A percentile compares a stretch with the other conserved stretches of the same genome.
Evolutionary conservation across 441 rosid genomes (phyloP).

Genomic region (Adansonia rubrostipa): DNA sequence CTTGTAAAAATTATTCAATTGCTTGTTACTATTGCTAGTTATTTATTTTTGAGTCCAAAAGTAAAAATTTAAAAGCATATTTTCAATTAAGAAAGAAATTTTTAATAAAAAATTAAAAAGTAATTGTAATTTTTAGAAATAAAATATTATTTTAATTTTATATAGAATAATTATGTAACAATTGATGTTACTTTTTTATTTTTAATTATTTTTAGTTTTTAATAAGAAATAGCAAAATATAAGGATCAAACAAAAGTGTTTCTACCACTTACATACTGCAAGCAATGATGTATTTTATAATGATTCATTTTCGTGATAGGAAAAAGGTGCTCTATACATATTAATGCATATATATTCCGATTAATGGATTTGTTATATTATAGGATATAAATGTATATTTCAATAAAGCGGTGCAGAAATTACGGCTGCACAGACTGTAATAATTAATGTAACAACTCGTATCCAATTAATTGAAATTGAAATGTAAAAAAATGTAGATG

Average conservation of each 20-base stretch:
- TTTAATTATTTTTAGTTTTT: neutral
- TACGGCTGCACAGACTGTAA: constrained; percentile 8
- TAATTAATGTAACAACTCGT: constrained; percentile 4
- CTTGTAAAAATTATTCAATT: neutral
- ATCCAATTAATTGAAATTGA: neutral
- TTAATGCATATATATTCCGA: neutral
- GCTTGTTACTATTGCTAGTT: neutral
- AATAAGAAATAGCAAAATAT: too few relatives aligned
- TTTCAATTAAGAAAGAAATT: neutral
- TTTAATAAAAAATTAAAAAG: neutral
- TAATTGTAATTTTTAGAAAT: neutral
- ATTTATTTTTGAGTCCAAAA: too few relatives aligned
- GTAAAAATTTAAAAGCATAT: neutral
- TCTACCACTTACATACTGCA: neutral
- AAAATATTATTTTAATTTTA: neutral
- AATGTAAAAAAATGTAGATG: neutral
- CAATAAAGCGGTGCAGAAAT: neutral
- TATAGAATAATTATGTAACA: neutral
- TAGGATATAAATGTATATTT: neutral
- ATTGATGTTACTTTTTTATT: neutral
- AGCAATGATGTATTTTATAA: neutral
- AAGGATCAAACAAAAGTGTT: neutral
- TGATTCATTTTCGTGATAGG: neutral
- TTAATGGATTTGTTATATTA: neutral
- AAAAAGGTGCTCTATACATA: neutral